A percentile compares a stretch with the other conserved stretches of the same genome.
These are phyloP conservation scores for Gentiana macrophylla DNA, from an alignment of 257 asterid species.

Conservation along the genomic window DNA sequence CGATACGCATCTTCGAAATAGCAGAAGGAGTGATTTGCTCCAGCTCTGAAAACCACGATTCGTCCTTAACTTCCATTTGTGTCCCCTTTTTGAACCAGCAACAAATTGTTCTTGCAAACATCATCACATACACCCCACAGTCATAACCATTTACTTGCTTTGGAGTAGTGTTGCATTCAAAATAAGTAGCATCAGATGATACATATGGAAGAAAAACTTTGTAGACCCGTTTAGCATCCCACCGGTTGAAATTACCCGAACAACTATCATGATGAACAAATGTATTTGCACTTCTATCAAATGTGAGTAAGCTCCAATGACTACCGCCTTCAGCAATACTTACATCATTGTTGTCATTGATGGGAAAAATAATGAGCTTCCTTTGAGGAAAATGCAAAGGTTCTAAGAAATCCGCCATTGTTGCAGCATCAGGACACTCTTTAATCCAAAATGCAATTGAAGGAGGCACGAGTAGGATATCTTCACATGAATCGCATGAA, in stretches of 20 bases:
- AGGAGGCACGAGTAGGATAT: slow-evolving; percentile 61
- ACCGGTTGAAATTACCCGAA: slow-evolving; percentile 17
- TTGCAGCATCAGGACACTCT: slow-evolving; percentile 47
- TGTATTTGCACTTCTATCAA: slow-evolving; percentile 32
- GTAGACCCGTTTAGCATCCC: slow-evolving; percentile 34
- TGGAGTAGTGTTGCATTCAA: slow-evolving; percentile 33
- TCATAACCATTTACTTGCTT: slow-evolving; percentile 56
- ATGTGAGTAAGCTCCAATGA: slow-evolving; percentile 79
- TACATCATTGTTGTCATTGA: slow-evolving; percentile 63
- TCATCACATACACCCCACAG: slow-evolving; percentile 69
- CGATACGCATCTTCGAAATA: slow-evolving; percentile 44
- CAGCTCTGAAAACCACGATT: slow-evolving; percentile 40
- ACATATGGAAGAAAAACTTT: slow-evolving; percentile 23
- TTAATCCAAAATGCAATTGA: slow-evolving; percentile 79
- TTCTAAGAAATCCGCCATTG: slow-evolving; percentile 46
- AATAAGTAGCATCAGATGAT: slow-evolving; percentile 18
- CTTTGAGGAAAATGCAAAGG: slow-evolving; percentile 50
- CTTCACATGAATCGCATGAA: slow-evolving; percentile 37
- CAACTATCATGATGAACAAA: slow-evolving; percentile 80
- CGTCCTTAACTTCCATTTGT: slow-evolving; percentile 15
- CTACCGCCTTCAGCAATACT: slow-evolving; percentile 61
- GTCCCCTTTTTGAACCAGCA: slow-evolving; percentile 32
- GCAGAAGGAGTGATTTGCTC: slow-evolving; percentile 37
- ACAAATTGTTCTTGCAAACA: slow-evolving; percentile 54
- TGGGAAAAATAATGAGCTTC: slow-evolving; percentile 58